These are phyloP conservation scores for Nepenthes mirabilis DNA, from an alignment of 148 eudicot species.

Conservation along the genomic window DNA sequence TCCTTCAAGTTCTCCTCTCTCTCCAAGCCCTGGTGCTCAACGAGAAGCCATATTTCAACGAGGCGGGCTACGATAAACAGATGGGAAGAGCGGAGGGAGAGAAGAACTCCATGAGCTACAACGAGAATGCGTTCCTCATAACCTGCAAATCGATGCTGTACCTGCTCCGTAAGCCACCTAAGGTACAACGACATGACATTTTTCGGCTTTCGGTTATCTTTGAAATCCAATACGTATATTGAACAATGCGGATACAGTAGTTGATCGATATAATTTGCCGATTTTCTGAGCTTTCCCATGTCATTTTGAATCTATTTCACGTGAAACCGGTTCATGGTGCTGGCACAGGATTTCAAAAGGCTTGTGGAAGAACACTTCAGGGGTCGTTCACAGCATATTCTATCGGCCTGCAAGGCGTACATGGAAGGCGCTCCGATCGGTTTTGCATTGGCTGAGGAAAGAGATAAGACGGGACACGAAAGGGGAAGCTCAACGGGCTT, in stretches of 20 bases:
- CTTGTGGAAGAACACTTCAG: conserved; percentile 67
- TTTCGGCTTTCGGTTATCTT: not conserved
- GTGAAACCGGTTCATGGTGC: not conserved
- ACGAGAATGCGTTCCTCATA: conserved; percentile 77
- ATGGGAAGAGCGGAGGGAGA: conserved; percentile 85
- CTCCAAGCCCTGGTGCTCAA: conserved; percentile 96
- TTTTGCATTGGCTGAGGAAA: conserved; percentile 15
- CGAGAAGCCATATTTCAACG: conserved; percentile 82
- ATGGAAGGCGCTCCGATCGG: conserved; percentile 74
- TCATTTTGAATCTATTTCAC: not conserved
- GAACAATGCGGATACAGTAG: not conserved
- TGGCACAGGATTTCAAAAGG: conserved; percentile 68
- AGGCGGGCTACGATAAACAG: conserved; percentile 36
- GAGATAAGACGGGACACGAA: conserved; percentile 12
- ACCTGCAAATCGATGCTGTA: conserved; percentile 83
- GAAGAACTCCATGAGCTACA: conserved; percentile 86
- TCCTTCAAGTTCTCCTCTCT: conserved; percentile 93
- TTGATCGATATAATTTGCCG: not conserved
- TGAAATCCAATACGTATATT: not conserved
- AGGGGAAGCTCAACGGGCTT: conserved; percentile 68
- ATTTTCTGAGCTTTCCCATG: not conserved
- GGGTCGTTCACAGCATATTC: conserved; percentile 32
- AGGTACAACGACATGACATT: conserved; percentile 28
- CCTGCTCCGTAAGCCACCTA: conserved; percentile 61
- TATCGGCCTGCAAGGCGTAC: conserved; percentile 68